phyloP scores from a whole-genome alignment of 2,329 filamentous ascomycete species.

The Clonostachys solani region DNA sequence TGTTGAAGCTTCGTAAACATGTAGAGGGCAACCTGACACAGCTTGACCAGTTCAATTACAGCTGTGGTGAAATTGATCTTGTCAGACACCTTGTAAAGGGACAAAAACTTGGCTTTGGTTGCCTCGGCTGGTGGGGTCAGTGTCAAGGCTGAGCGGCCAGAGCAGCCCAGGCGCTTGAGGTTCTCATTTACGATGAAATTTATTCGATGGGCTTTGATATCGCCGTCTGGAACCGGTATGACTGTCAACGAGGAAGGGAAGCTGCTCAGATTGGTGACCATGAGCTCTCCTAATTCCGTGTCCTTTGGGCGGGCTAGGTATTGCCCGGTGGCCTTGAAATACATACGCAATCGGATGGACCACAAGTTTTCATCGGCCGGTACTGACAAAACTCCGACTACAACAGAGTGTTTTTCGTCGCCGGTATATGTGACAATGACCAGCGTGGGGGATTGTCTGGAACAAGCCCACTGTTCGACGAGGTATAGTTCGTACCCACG shows the following conservation, averaged over 20 bases:
- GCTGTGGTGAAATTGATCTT: slow-evolving; percentile 73
- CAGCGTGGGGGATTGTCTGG: slow-evolving; percentile 82
- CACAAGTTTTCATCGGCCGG: slow-evolving; percentile 75
- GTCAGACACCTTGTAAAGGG: slow-evolving; percentile 84
- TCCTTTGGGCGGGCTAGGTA: slow-evolving; percentile 82
- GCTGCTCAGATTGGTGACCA: slow-evolving; percentile 89
- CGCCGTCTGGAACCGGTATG: slow-evolving; percentile 84
- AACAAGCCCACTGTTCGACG: slow-evolving; percentile 97
- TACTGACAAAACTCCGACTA: slow-evolving; percentile 76
- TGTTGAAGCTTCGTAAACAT: slow-evolving; percentile 84
- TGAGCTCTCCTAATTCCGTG: slow-evolving; percentile 76
- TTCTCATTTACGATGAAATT: slow-evolving; percentile 93
- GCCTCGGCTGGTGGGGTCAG: slow-evolving; percentile 73
- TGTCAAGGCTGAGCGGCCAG: slow-evolving; percentile 81
- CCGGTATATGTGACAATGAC: slow-evolving; percentile 92
- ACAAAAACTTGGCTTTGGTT: slow-evolving; percentile 85
- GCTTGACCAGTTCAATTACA: slow-evolving; percentile 83
- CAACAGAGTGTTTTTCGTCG: slow-evolving; percentile 72
- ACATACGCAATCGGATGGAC: slow-evolving; percentile 74
- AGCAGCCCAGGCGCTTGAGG: slow-evolving; percentile 87
- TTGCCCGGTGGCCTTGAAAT: slow-evolving; percentile 81
- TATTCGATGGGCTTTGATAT: slow-evolving; percentile 73
- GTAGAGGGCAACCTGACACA: slow-evolving; percentile 85
- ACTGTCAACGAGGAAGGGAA: slow-evolving; percentile 91
- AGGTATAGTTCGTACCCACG: slow-evolving; percentile 89